Base-by-base conservation (phyloP, 208 protist genomes). In the Trypanosoma cruzi region DNA sequence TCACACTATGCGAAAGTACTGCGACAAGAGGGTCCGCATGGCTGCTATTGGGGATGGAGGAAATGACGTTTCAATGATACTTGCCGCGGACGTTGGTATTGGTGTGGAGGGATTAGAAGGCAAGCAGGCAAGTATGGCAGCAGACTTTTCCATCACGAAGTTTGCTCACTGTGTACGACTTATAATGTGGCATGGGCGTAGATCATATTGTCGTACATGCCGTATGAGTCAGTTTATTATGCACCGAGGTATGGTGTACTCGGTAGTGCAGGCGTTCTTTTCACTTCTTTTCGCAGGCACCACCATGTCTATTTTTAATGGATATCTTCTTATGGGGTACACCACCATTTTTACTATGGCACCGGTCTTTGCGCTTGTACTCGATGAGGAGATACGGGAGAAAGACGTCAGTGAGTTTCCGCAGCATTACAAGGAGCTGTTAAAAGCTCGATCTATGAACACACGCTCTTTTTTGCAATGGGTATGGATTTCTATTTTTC, bases 81-180 rank as follows among this genome's bases (percentile, higher is more conserved):
- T 87, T 42, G 94, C 90, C 2, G 96, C 97, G 42, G 88, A 99
- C 75, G 95, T 99, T n/a, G 97, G 98, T 44, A 87, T 99, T 49
- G 98, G 98, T 36, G 98, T 99, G 70, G 98, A 98, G 40, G 98
- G 98, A 18, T 97, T 98, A 71, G 98, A 99, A 75, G 98, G 98
- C 34, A 98, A 94, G 65, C 98, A 99, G 77, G 98, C 98, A 18
- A 98, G 95, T 42, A 89, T 99, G 63, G 98, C 98, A 0, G 98
- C 98, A 5, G 98, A 99, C 82, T 99, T 99, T 79, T 99, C 98
- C 26, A 92, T 99, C 46, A 97, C 76, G 14, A 95, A 98, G 73
- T 99, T 99, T 71, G 90, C 82, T 18, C 86, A 99, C 79, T 84
- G 96, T 42, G 61, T 85, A 42, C 68, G 89, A 28, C 73, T 98